Evolutionary conservation across 768 basidiomycete genomes (phyloP).

Genomic region (Lactifluus subvellereus): DNA sequence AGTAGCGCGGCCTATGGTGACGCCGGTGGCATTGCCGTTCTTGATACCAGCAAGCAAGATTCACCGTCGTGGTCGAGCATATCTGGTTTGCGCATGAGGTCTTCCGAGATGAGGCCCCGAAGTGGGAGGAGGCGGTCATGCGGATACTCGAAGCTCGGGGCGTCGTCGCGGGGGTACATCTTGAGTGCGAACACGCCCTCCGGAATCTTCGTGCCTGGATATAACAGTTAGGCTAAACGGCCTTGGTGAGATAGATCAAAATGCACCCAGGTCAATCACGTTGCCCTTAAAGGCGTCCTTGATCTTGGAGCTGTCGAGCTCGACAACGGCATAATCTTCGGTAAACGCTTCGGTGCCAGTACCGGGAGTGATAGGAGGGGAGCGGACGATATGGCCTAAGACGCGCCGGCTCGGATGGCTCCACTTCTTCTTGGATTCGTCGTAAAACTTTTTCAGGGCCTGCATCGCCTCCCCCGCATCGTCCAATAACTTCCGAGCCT

Average conservation of each 20-base stretch:
- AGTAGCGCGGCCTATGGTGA: slow-evolving; percentile 18
- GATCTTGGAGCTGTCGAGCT: slow-evolving; percentile 3
- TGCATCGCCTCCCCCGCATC: neutral
- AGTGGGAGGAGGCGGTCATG: slow-evolving; percentile 22
- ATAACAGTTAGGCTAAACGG: slow-evolving; percentile 8
- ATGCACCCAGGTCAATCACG: slow-evolving; percentile 24
- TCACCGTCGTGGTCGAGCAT: slow-evolving; percentile 26
- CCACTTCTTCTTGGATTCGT: neutral
- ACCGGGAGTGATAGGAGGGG: neutral
- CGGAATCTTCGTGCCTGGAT: slow-evolving; percentile 11
- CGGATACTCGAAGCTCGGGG: neutral
- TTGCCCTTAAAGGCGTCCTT: slow-evolving; percentile 9
- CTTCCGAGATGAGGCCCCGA: slow-evolving; percentile 29
- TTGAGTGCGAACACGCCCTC: neutral
- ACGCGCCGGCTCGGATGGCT: neutral
- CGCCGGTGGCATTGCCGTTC: slow-evolving; percentile 29
- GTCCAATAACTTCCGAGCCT: neutral
- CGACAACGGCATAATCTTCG: slow-evolving; percentile 19
- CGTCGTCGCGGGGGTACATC: slow-evolving; percentile 13
- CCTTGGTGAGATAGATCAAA: slow-evolving; percentile 2
- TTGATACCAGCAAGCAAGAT: slow-evolving; percentile 35
- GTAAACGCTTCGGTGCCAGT: neutral
- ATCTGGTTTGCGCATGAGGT: slow-evolving; percentile 30
- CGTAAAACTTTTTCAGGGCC: neutral
- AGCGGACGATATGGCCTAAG: neutral